Conservation (phyloP, 371 early-diverging fungal genomes). For the Amoeboaphelidium occidentale region DNA sequence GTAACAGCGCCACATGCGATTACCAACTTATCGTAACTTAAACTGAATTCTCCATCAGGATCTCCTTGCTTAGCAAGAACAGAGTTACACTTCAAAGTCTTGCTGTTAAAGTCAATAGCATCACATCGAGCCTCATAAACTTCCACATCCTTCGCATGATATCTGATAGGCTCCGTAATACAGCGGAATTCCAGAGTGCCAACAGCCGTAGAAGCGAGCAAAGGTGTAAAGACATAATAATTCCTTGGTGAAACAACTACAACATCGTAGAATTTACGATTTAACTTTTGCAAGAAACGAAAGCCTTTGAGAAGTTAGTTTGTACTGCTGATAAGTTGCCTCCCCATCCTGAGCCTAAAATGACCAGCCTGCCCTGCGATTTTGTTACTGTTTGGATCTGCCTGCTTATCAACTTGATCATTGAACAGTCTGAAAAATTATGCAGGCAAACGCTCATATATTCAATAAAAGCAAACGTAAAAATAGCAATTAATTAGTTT, state of each 20-base stretch:
- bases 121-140: conserved; percentile 10
- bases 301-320: too few relatives aligned
- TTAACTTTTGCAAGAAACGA: too few relatives aligned
- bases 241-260: conserved; percentile 49
- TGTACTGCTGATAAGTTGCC: too few relatives aligned
- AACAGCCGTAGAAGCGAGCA: conserved; percentile 41
- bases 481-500: too few relatives aligned
- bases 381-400: too few relatives aligned
- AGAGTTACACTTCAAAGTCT: conserved; percentile 21
- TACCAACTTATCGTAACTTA: conserved; percentile 50
- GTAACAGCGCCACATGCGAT: conserved; percentile 53
- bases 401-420: too few relatives aligned
- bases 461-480: too few relatives aligned
- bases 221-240: conserved; percentile 62
- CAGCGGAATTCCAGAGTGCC: conserved; percentile 63
- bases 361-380: too few relatives aligned
- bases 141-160: conserved; percentile 2
- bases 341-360: too few relatives aligned
- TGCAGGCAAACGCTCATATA: too few relatives aligned
- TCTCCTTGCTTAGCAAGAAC: conserved; percentile 11
- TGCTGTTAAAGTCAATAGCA: conserved; percentile 36
- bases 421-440: too few relatives aligned
- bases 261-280: conserved; percentile 59
- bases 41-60: neutral
- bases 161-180: conserved; percentile 43